Evolutionary conservation across 2,329 filamentous ascomycete species (phyloP).

Genomic region (Gaeumannomyces sp.): DNA sequence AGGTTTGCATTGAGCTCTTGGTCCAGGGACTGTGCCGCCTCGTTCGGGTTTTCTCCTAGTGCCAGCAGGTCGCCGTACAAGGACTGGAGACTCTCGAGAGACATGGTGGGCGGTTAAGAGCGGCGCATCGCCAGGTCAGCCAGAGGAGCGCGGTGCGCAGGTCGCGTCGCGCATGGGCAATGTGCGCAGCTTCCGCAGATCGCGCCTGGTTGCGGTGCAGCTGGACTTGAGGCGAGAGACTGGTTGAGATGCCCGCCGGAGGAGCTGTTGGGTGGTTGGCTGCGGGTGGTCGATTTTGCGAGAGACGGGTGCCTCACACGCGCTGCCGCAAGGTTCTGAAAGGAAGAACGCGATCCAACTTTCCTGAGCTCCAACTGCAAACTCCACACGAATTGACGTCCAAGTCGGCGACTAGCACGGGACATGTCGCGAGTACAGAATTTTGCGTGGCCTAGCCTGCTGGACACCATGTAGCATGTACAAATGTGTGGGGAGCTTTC

Average conservation of each 20-base stretch:
- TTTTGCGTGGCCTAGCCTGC: not conserved
- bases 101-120: conserved; percentile 48
- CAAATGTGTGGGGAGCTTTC: not conserved
- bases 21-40: conserved; percentile 60
- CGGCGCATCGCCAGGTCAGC: conserved; percentile 7
- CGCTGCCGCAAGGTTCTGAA: not conserved
- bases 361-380: not conserved
- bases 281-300: not conserved
- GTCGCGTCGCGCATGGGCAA: conserved; percentile 2
- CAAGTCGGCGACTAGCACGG: too few relatives aligned
- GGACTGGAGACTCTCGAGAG: conserved; percentile 71
- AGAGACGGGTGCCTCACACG: not conserved
- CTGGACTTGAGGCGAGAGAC: not conserved
- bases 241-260: not conserved
- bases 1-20: conserved; percentile 62
- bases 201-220: not conserved
- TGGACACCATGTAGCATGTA: not conserved
- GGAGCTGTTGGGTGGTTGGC: not conserved
- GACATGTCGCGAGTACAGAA: not conserved
- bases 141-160: not conserved
- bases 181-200: not conserved
- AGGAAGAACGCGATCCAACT: not conserved
- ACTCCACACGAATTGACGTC: not conserved
- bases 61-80: conserved; percentile 81
- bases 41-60: conserved; percentile 60